Base-by-base conservation (phyloP, 1,139 yeast species). In the Wickerhamiella infanticola region DNA sequence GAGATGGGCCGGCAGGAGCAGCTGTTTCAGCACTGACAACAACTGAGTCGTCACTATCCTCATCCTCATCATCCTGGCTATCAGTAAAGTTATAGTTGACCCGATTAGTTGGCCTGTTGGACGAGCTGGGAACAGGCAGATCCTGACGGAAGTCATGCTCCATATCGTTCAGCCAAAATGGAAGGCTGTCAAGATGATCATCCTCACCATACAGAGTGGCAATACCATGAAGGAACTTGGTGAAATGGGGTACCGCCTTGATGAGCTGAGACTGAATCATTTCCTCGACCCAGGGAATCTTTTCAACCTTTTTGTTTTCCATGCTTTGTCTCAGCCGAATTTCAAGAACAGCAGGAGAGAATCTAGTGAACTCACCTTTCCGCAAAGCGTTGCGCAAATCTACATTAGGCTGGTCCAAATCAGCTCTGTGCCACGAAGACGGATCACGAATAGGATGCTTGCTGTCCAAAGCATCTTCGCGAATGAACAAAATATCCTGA, bases 131-230 rank as follows among this genome's bases (percentile, higher is more conserved):
- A 18, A 6, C 18, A 5, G 25, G 36, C 27, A 13, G 41, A 35
- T 27, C 41, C 36, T 29, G 36, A 3, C 41, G 35, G 36, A 39
- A 39, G 58, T 82, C 95, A 47, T 69, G 71, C 59, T 90, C 97
- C 56, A 90, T 69, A 52, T 88, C 96, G 51, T 93, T 85, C 55
- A 85, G 72, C 98, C 98, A 90, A 63, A 85, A 82, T 45, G 98
- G 98, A 53, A 90, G 70, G 52, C 81, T 78, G 58, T 86, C 95
- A 58, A 90, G 72, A 56, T 82, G 80, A 57, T 88, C 96, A 60
- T 84, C 94, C 61, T 88, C 97, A 48, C 85, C 74, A 61, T 80
- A 90, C 51, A 90, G 71, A 3, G 85, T 72, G 5, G 96, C 88
- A 52, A 86, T 77, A 64, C 95, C 96, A 62, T 86, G 97, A 53